Evolutionary conservation across 805 yeast species (phyloP), one percentile per base, ranked within the genome.

Genomic region (Lachancea meyersii): DNA sequence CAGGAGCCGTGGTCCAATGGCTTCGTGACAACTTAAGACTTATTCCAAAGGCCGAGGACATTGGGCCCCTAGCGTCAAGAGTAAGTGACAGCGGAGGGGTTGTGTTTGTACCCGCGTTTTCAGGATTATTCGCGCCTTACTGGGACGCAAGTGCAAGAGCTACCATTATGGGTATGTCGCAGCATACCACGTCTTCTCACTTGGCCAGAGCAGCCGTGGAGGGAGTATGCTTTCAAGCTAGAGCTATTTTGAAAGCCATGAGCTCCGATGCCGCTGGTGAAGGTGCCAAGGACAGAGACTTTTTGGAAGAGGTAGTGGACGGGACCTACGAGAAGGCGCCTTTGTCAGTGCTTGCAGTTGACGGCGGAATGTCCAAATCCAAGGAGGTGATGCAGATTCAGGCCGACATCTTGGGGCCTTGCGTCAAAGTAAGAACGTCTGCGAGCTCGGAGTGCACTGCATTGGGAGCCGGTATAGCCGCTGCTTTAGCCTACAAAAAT

Each of bases 91-190:
- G 91, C 14, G 96, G 93, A 38, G 96, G 96, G 31, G 96, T 89
- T 20, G 88, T 86, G 30, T 89, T 89, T 58, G 95, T 89, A 35
- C 95, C 97, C 23, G 96, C 96, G 2, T 87, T 89, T 61, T 82
- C 89, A 24, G 97, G 97, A 6, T 70, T 89, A 43, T 89, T 86
- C 65, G 95, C 96, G 3, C 97, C 97, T 17, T 87, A 89, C 68
- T 89, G 97, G 97, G 87, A 86, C 58, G 77, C 89, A 11, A 86
- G 85, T 41, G 87, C 96, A 5, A 78, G 95, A 49, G 97, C 97
- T 38, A 82, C 96, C 26, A 84, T 91, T 35, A 80, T 88, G 61
- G 97, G 97, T 30, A 75, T 89, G 71, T 86, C 96, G 4, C 95
- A 87, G 61, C 87, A 79, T 66, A 83, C 96, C n/a, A 75, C 82